Evolutionary conservation across 331 rosid genomes (phyloP), one percentile per base, ranked within the genome.

Genomic region (Acacia concinna): DNA sequence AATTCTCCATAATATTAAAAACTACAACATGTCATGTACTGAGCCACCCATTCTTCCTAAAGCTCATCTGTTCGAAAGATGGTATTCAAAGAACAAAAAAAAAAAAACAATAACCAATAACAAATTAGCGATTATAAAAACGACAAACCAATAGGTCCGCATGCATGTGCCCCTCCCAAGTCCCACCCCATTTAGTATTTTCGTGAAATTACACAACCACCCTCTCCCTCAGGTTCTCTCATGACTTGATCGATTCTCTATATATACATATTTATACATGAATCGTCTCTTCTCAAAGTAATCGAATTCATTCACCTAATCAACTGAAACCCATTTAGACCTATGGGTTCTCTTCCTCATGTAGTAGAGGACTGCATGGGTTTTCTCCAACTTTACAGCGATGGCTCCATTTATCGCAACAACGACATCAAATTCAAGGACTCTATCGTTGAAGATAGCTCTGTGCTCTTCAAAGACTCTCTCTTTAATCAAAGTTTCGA

Each of bases 361-460:
- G 62, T 94, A 30, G 91, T 90, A 8, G 97, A 94, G 75, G 98
- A 94, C 34, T 94, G 97, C 90, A 87, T 94, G 97, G 98, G 98
- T 10, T 79, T 91, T 74, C 90, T 94, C 73, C 86, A 91, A 67
- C 89, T 94, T 79, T 92, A 30, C 30, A 94, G 97, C 77, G 97
- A 94, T 59, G 97, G 97, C 40, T 75, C 91, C 78, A 32, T 91
- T 74, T 65, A 30, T 76, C 95, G 98, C 4, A 82, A 86, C 73
- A 46, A 85, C 31, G 68, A 85, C 76, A 85, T 94, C 4, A 27
- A 75, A 68, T 85, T 92, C 84, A 82, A 76, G 37, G 78, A 74
- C 13, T 81, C 92, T 0, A 14, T 75, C 28, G 44, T 86, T 31
- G 56, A 86, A 59, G 97, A 91, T 74, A 4, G 35, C 78, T 74